Conservation (phyloP, 2,329 filamentous ascomycete genomes). For the Lasiodiplodia hormozganensis region DNA sequence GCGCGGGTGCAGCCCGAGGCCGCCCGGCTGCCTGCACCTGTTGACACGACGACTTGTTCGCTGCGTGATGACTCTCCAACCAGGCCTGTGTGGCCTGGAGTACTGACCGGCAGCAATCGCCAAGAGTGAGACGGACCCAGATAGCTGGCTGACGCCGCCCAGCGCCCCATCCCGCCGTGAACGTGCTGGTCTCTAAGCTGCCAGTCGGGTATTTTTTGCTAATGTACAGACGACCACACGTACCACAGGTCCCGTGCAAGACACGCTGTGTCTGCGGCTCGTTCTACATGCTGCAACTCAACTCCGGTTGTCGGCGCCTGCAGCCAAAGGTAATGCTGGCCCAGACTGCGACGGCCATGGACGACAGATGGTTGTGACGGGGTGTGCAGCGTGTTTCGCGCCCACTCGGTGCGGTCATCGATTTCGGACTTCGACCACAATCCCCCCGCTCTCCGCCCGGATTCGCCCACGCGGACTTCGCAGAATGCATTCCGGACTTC, state of each 20-base stretch:
- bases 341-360: neutral
- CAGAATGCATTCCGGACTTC: constrained; percentile 28
- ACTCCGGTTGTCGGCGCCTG: neutral
- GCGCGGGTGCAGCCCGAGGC: neutral
- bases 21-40: no score
- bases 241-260: neutral
- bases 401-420: constrained; percentile 6
- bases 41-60: neutral
- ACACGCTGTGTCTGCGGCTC: no score
- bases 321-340: neutral
- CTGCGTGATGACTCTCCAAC: neutral
- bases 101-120: neutral
- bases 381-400: neutral
- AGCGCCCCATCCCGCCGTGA: neutral
- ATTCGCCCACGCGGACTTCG: constrained; percentile 28
- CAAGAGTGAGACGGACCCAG: neutral
- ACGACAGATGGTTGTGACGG: neutral
- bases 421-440: constrained; percentile 22
- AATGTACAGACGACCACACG: neutral
- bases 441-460: constrained; percentile 29
- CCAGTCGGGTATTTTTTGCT: neutral
- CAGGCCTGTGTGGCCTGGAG: neutral
- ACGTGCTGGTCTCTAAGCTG: neutral
- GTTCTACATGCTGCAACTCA: neutral
- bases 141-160: neutral